These are phyloP conservation scores for Angomonas ambiguus DNA, from an alignment of 208 protist genomes.

Conservation along the genomic window DNA sequence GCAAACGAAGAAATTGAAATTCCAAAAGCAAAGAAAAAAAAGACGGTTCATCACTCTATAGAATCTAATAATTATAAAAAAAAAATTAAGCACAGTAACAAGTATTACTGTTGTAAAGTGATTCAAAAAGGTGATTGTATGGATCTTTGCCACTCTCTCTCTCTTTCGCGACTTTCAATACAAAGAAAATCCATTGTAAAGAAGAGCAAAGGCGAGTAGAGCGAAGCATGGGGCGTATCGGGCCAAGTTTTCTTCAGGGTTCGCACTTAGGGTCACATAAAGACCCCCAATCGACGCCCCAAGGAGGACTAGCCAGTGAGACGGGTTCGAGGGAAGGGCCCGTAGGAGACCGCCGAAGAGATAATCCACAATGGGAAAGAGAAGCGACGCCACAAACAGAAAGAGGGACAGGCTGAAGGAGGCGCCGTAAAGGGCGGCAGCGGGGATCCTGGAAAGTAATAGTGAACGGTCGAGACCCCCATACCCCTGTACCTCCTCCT, in stretches of 20 bases:
- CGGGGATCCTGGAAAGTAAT: neutral
- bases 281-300: neutral
- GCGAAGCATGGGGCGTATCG: conserved; percentile 23
- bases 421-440: neutral
- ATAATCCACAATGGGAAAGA: neutral
- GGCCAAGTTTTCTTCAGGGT: conserved; percentile 32
- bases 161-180: conserved; percentile 2
- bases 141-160: neutral
- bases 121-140: too few relatives aligned
- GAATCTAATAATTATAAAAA: too few relatives aligned
- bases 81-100: too few relatives aligned
- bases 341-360: neutral
- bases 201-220: conserved; percentile 25
- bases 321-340: neutral
- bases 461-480: neutral
- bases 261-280: neutral
- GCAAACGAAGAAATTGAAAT: too few relatives aligned
- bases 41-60: too few relatives aligned
- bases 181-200: conserved; percentile 59
- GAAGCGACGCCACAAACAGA: neutral
- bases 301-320: neutral
- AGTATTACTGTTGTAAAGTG: too few relatives aligned
- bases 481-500: neutral
- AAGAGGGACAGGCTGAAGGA: neutral
- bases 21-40: too few relatives aligned